Evolutionary conservation across 2,329 filamentous ascomycete genomes (phyloP), one percentile per base, ranked within the genome.

Genomic region (Cladosporium sp.): DNA sequence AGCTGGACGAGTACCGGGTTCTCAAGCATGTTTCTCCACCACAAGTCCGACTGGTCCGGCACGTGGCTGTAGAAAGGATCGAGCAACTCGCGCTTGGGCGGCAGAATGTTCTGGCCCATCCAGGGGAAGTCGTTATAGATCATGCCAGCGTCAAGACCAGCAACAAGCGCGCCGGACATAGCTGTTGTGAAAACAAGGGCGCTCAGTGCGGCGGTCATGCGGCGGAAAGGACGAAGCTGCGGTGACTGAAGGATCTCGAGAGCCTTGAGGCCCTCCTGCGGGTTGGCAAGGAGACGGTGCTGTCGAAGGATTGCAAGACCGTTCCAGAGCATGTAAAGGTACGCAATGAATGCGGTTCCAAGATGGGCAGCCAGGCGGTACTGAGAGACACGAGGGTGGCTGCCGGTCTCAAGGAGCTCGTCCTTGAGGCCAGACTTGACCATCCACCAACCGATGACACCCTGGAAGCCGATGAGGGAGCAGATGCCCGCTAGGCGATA

Each of bases 361-460:
- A 98, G 78, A 70, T 98, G 93, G 8, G 91, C 82, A 3, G 92
- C 86, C 52, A 98, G 79, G 48, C 93, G 84, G 74, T 98, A 98
- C 72, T 98, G 93, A 57, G 86, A 92, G 46, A 98, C 93, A 54
- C 93, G 84, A 0, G 93, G 93, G 69, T 95, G 89, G 53, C 85
- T 87, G 10, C 91, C 93, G 2, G 89, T 86, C 16, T 88, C 88
- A 67, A 98, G 96, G 28, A 98, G 80, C 69, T 98, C 93, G 67
- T 97, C 93, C 69, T 92, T 95, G 57, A 98, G 77, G 1, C 93
- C 93, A 9, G 88, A 95, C 72, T 95, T 95, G 62, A 98, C 93
- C 93, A 98, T 98, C 90, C 93, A 98, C 93, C 93, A 98, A 51
- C 93, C 93, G 58, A 98, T 85, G 64, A 93, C 82, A 42, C 93